Base-by-base conservation (phyloP, 768 basidiomycete genomes). In the Pleurotus sapidus region DNA sequence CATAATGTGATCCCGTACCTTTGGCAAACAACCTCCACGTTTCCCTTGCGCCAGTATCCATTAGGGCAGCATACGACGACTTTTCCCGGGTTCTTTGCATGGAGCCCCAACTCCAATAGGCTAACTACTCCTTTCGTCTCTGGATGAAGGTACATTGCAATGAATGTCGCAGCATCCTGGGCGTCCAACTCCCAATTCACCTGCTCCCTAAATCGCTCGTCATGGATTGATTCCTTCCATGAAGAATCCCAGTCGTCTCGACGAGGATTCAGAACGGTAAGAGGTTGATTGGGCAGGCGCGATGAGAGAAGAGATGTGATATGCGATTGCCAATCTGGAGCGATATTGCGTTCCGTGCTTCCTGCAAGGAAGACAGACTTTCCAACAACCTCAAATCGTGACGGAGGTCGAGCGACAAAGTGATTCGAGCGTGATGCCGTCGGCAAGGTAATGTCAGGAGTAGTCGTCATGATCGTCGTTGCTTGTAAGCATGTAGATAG, bases 151-250 rank as follows among this genome's bases (percentile, higher is more conserved):
- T 54, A 56, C 46, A 59, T 24, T 12, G 58, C 58, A 38, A 59
- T 59, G 54, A 59, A 45, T 46, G 40, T 48, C 15, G 58, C 58
- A 9, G 42, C 42, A 15, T 59, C 58, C 30, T 56, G 58, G 23
- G 50, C 37, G 49, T 59, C 49, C 24, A 57, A 60, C 49, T 56
- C 48, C 59, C 49, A 57, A 15, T 47, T 59, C 27, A 58, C 51
- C 43, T 57, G 49, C 54, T 49, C 46, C 47, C 49, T 56, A 47
- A 59, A 56, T 15, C 6, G 11, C 17, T 46, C 38, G 37, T 54
- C 46, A 12, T 46, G 42, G 47, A 59, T 56, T 38, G 54, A 54
- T 49, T 59, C 54, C 34, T 30, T 49, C 58, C 54, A 56, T 25
- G 40, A 42, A 23, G 38, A 24, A 45, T 59, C 55, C 58, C 58